A percentile compares a stretch with the other conserved stretches of the same genome.
Conservation (phyloP, 2,329 filamentous ascomycete genomes). For the Orbilia oligospora region DNA sequence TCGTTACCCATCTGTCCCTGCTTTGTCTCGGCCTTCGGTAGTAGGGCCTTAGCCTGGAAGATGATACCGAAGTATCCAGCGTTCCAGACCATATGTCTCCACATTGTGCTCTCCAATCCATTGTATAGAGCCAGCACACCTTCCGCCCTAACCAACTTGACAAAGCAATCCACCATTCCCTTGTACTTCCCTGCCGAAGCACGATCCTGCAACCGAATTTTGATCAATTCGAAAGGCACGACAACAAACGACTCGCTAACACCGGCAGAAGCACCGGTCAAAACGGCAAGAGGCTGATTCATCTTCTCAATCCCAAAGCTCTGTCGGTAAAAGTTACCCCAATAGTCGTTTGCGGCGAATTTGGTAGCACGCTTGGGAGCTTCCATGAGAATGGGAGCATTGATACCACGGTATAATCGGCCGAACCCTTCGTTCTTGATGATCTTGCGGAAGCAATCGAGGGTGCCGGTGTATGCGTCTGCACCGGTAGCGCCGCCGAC, state of each 20-base stretch:
- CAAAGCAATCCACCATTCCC: conserved; percentile 83
- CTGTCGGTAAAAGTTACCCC: conserved; percentile 93
- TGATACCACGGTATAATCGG: conserved; percentile 94
- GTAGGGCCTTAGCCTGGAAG: conserved; percentile 89
- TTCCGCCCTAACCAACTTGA: conserved; percentile 86
- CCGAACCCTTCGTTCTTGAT: conserved; percentile 93
- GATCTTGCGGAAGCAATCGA: conserved; percentile 98
- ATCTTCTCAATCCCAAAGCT: conserved; percentile 87
- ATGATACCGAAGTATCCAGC: conserved; percentile 98
- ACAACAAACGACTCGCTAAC: conserved; percentile 97
- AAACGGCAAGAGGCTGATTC: conserved; percentile 86
- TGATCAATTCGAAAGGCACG: conserved; percentile 97
- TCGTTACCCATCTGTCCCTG: conserved; percentile 86
- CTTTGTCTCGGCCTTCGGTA: conserved; percentile 87
- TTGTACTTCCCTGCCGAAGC: conserved; percentile 90
- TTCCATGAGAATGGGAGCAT: conserved; percentile 97
- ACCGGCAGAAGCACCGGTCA: conserved; percentile 94
- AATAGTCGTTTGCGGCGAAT: conserved; percentile 98
- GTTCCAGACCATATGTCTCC: conserved; percentile 96
- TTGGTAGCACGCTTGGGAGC: conserved; percentile 97
- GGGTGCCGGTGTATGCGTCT: conserved; percentile 94
- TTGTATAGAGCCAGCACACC: conserved; percentile 93
- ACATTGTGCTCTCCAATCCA: conserved; percentile 94
- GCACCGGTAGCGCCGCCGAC: conserved; percentile 78
- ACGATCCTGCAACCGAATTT: conserved; percentile 97